These are phyloP conservation scores for Agroathelia rolfsii DNA, from an alignment of 1,284 basidiomycete species.

Conservation along the genomic window DNA sequence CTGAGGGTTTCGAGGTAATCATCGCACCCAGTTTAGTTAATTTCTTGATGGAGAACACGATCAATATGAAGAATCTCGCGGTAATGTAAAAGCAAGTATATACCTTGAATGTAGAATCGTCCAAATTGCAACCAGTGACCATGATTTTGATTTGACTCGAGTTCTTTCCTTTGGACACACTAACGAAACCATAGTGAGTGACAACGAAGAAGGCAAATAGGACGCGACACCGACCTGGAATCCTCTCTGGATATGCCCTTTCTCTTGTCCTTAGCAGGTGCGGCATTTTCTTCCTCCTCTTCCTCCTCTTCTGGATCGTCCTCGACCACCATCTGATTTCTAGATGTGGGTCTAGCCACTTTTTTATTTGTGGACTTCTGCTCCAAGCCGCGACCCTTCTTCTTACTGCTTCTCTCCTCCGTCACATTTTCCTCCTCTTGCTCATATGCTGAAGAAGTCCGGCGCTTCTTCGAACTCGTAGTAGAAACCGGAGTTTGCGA, in stretches of 20 bases:
- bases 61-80: no score
- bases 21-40: conserved; percentile 55
- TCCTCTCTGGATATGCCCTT: no score
- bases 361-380: conserved; percentile 6
- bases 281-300: conserved; percentile 7
- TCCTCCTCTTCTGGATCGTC: conserved; percentile 13
- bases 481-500: conserved; percentile 5
- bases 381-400: conserved; percentile 8
- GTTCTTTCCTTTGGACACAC: no score
- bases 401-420: conserved; percentile 15
- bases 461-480: conserved; percentile 25
- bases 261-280: conserved; percentile 8
- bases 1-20: conserved; percentile 44
- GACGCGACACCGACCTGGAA: no score
- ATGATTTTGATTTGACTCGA: conserved; percentile 31
- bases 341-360: conserved; percentile 8
- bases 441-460: conserved; percentile 7
- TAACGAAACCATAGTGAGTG: no score
- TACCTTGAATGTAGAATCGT: conserved; percentile 48
- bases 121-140: conserved; percentile 49
- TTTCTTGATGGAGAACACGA: conserved; percentile 39
- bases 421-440: conserved; percentile 11
- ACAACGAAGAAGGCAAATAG: no score
- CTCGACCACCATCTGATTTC: conserved; percentile 5
- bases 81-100: conserved; percentile 10